These are phyloP conservation scores for Sarocladiaceae sp. DNA, from an alignment of 2,329 filamentous ascomycete genomes.

Conservation along the genomic window DNA sequence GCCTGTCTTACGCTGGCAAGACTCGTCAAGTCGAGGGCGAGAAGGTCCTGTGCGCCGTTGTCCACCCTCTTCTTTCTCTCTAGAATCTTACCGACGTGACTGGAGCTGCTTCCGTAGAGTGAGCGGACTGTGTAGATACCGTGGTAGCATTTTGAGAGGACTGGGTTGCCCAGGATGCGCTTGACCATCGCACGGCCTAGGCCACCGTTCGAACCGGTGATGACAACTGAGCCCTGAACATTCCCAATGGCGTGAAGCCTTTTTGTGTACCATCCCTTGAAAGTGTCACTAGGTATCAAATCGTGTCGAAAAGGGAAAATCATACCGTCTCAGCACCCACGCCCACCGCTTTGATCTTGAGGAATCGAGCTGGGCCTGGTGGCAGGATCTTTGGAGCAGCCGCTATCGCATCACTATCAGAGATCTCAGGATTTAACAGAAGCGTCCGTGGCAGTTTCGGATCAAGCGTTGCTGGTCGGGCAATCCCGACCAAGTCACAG, in stretches of 20 bases:
- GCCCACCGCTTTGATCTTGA: neutral
- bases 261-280: neutral
- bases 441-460: constrained; percentile 28
- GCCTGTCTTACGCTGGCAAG: constrained; percentile 20
- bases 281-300: neutral
- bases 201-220: constrained; percentile 33
- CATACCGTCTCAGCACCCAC: constrained; percentile 7
- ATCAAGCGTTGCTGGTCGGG: constrained; percentile 30
- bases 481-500: constrained; percentile 37
- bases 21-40: too few species aligned
- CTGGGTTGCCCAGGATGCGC: constrained; percentile 20
- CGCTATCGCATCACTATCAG: constrained; percentile 8
- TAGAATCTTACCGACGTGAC: too few species aligned
- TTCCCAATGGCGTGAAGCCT: neutral
- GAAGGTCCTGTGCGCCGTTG: too few species aligned
- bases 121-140: constrained; percentile 32
- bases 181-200: constrained; percentile 28
- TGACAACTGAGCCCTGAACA: constrained; percentile 23
- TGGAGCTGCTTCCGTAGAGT: constrained; percentile 21
- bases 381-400: neutral
- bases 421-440: constrained; percentile 28
- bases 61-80: too few species aligned
- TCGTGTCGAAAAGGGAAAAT: neutral
- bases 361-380: neutral
- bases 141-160: constrained; percentile 24